Conservation (phyloP, 2,329 filamentous ascomycete species). For the Cytospora mali region DNA sequence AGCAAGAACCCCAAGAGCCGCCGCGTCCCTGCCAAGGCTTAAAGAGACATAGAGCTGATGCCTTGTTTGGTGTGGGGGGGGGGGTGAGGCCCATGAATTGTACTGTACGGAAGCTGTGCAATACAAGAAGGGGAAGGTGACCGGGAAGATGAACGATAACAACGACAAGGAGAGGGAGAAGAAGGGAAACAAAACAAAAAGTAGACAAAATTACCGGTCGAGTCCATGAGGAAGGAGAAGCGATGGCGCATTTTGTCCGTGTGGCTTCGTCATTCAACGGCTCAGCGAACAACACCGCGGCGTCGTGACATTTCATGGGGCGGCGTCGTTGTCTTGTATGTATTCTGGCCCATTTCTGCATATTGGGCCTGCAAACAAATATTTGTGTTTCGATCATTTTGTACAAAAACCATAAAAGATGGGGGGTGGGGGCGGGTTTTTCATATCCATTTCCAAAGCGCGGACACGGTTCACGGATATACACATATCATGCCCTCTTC, state of each 20-base stretch:
- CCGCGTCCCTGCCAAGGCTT: conserved; percentile 23
- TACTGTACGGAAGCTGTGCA: too few species aligned
- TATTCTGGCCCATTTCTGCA: not conserved
- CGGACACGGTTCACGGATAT: conserved; percentile 3
- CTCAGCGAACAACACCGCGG: conserved; percentile 1
- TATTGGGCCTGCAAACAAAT: not conserved
- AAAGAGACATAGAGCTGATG: too few species aligned
- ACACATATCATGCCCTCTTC: not conserved
- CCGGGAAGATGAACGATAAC: not conserved
- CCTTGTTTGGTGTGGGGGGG: too few species aligned
- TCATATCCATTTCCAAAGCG: not conserved
- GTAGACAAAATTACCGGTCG: not conserved
- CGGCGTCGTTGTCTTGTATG: not conserved
- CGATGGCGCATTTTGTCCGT: not conserved
- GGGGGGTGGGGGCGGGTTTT: not conserved
- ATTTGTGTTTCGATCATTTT: not conserved
- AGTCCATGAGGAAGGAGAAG: not conserved
- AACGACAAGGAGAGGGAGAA: not conserved
- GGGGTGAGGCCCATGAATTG: too few species aligned
- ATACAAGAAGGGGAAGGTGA: not conserved
- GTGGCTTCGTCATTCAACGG: not conserved
- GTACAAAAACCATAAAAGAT: not conserved
- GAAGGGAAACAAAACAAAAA: not conserved
- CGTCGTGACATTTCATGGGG: not conserved
- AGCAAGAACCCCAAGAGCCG: conserved; percentile 59